phyloP scores from a whole-genome alignment of 306 rosid genomes.

The Comarum palustre region DNA sequence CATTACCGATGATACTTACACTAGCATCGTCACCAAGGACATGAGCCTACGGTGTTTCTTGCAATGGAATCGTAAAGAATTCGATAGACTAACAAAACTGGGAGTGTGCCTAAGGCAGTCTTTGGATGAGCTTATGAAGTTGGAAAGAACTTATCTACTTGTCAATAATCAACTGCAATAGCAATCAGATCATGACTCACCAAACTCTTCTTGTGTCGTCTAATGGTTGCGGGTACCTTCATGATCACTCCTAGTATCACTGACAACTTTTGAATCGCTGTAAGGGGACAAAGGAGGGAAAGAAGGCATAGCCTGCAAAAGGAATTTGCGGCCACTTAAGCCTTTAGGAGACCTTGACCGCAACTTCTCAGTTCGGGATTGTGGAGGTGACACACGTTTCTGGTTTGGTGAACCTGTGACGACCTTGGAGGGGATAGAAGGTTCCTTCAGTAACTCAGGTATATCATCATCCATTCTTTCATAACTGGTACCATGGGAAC shows the following conservation, averaged over 20 bases:
- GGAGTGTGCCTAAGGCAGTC: neutral
- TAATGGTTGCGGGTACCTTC: neutral
- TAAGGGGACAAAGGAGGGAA: slow-evolving; percentile 22
- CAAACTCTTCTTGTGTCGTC: neutral
- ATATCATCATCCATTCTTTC: slow-evolving; percentile 8
- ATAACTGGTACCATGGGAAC: slow-evolving; percentile 6
- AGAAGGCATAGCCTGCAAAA: slow-evolving; percentile 14
- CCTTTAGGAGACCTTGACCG: slow-evolving; percentile 16
- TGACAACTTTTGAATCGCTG: neutral
- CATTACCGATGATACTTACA: slow-evolving; percentile 4
- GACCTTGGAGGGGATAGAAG: neutral
- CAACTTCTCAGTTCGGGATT: slow-evolving; percentile 1
- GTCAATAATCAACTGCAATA: neutral
- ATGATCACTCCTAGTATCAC: neutral
- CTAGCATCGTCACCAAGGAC: slow-evolving; percentile 3
- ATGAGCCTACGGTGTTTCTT: neutral
- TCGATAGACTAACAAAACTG: neutral
- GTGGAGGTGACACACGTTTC: slow-evolving; percentile 17
- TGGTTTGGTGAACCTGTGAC: slow-evolving; percentile 12
- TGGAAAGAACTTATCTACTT: neutral
- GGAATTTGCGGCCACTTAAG: slow-evolving; percentile 13
- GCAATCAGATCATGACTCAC: neutral
- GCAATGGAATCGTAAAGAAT: neutral
- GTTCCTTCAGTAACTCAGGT: slow-evolving; percentile 21
- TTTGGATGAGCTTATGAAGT: neutral